These are phyloP conservation scores for Lobosporangium transversale DNA, from an alignment of 192 early-diverging fungal genomes.

Conservation along the genomic window DNA sequence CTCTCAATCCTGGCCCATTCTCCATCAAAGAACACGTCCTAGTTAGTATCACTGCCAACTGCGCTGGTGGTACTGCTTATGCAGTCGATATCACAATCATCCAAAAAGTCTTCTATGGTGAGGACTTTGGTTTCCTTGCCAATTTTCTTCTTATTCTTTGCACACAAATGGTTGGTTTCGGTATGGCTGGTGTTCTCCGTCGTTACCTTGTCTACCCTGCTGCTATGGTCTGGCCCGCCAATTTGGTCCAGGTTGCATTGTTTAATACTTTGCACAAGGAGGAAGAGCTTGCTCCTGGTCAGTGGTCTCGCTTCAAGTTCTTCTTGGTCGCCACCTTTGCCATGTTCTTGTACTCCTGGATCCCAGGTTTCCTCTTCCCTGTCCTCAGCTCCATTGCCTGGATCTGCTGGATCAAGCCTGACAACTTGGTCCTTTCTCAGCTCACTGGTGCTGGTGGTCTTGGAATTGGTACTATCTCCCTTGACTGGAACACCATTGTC, in stretches of 20 bases:
- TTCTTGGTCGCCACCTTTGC: slow-evolving; percentile 56
- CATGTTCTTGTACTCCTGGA: slow-evolving; percentile 64
- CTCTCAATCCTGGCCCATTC: slow-evolving; percentile 58
- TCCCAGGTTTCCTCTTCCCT: slow-evolving; percentile 58
- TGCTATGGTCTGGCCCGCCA: slow-evolving; percentile 90
- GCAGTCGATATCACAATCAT: slow-evolving; percentile 68
- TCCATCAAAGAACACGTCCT: slow-evolving; percentile 76
- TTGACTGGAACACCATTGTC: slow-evolving; percentile 74
- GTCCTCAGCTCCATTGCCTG: slow-evolving; percentile 41
- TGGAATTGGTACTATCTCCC: slow-evolving; percentile 73
- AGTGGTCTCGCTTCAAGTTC: slow-evolving; percentile 51
- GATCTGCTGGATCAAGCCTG: slow-evolving; percentile 43
- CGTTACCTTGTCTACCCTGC: slow-evolving; percentile 84
- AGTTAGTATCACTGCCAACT: slow-evolving; percentile 63
- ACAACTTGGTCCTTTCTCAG: slow-evolving; percentile 27
- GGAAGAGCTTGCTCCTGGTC: slow-evolving; percentile 30
- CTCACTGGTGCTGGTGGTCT: slow-evolving; percentile 70
- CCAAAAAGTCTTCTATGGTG: slow-evolving; percentile 67
- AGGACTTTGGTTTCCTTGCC: slow-evolving; percentile 64
- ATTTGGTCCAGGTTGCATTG: slow-evolving; percentile 63
- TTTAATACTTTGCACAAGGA: slow-evolving; percentile 58
- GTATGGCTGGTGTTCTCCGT: slow-evolving; percentile 82
- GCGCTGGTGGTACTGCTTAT: slow-evolving; percentile 61
- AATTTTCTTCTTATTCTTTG: slow-evolving; percentile 67
- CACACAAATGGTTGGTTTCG: slow-evolving; percentile 67